phyloP scores from a whole-genome alignment of 1,284 basidiomycete species.

The Psilocybe mexicana region DNA sequence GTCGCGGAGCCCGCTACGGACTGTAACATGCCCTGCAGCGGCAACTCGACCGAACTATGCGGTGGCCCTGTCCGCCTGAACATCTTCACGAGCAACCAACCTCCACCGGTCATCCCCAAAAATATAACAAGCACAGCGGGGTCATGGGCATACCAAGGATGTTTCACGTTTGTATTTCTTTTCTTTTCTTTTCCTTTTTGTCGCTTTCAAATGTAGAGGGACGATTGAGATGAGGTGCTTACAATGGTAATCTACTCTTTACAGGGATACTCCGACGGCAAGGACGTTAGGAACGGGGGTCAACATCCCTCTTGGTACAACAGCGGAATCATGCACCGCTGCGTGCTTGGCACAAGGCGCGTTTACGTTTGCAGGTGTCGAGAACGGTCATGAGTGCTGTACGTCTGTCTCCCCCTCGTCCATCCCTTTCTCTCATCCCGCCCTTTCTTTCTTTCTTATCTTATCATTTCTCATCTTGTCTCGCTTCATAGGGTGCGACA shows the following conservation, averaged over 20 bases:
- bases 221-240: neutral
- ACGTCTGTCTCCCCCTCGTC: slow-evolving; percentile 13
- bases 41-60: slow-evolving; percentile 37
- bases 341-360: slow-evolving; percentile 37
- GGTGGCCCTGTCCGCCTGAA: slow-evolving; percentile 36
- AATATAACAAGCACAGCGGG: slow-evolving; percentile 24
- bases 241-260: neutral
- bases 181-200: neutral
- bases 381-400: slow-evolving; percentile 45
- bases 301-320: slow-evolving; percentile 40
- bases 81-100: slow-evolving; percentile 35
- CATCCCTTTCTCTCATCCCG: too few relatives aligned
- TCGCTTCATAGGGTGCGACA: slow-evolving; percentile 36
- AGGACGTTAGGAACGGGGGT: slow-evolving; percentile 35
- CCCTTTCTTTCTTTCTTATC: neutral
- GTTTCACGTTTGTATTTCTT: slow-evolving; percentile 36
- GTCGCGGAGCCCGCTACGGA: slow-evolving; percentile 30
- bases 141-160: slow-evolving; percentile 38
- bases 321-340: slow-evolving; percentile 39
- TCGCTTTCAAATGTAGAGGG: too few relatives aligned
- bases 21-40: slow-evolving; percentile 36
- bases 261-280: slow-evolving; percentile 32
- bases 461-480: neutral
- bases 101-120: slow-evolving; percentile 32
- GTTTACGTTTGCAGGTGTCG: slow-evolving; percentile 36